Evolutionary conservation across 2,329 filamentous ascomycete genomes (phyloP), one percentile per base, ranked within the genome.

Genomic region (Fusarium sacchari): DNA sequence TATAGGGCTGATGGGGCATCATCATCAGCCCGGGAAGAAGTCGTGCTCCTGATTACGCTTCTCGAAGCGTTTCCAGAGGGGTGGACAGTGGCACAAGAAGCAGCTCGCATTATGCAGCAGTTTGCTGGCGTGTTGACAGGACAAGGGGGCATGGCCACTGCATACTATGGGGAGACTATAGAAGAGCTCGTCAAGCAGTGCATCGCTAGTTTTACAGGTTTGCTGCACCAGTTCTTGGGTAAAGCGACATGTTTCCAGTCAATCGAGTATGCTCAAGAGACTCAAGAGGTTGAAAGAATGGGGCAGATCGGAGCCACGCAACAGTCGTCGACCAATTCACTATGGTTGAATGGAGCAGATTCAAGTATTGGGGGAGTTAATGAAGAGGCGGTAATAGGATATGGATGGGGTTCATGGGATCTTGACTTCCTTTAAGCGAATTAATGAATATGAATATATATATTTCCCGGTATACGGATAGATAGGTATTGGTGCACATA

Each of bases 21-120:
- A 3, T 80, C 80, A 44, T 73, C 77, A 1, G 79, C 79, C 12
- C 76, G 79, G 8, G 82, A 84, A n/a, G 83, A 83, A 49, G 76
- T 83, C 2, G 71, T 77, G 26, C 71, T 81, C 14, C 66, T 83
- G 8, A 77, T 81, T 37, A 76, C 75, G 37, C 80, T 84, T 28
- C 78, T 84, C 20, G 81, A 83, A 44, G 81, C 82, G 14, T 84
- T 84, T 64, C 79, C 83, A 1, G 77, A 78, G 18, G 75, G 73
- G 32, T 84, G 82, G 82, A 49, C 67, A 8, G 72, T 77, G 8
- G 82, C 83, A 5, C 80, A 79, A 22, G 80, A 80, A n/a, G 81
- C 80, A 14, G 80, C 80, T 9, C 77, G 76, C 15, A 74, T 84
- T 28, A 76, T 84, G 43, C 75, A 81, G 72, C 43, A 81, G 77